Evolutionary conservation across 345 rosid species (phyloP).

Genomic region (Eucalyptus erythrocorys): DNA sequence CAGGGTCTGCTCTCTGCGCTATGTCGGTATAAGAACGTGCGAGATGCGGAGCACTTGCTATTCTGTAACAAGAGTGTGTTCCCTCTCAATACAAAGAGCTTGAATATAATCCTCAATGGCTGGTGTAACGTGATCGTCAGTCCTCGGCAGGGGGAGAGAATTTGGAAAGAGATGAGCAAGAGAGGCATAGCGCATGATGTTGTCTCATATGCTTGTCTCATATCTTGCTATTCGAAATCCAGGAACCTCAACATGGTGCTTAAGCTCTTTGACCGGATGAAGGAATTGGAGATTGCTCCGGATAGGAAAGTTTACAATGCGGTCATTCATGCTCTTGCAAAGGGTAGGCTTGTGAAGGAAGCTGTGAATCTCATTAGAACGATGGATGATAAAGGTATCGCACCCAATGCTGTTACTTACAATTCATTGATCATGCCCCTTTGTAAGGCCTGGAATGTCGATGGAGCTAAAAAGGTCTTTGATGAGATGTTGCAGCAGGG

Average conservation of each 20-base stretch:
- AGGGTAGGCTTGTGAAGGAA: constrained; percentile 57
- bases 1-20: constrained; percentile 87
- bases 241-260: constrained; percentile 60
- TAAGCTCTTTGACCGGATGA: constrained; percentile 53
- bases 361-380: constrained; percentile 49
- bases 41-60: constrained; percentile 89
- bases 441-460: constrained; percentile 44
- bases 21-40: constrained; percentile 83
- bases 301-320: constrained; percentile 88
- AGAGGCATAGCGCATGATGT: constrained; percentile 50
- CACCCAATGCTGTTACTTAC: constrained; percentile 56
- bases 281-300: constrained; percentile 41
- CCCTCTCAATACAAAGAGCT: constrained; percentile 70
- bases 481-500: constrained; percentile 57
- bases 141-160: constrained; percentile 60
- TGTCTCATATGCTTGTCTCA: constrained; percentile 60
- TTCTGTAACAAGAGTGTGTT: constrained; percentile 56
- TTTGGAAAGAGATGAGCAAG: constrained; percentile 83
- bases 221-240: constrained; percentile 77
- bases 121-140: constrained; percentile 86
- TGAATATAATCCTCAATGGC: constrained; percentile 73
- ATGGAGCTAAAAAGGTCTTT: constrained; percentile 50
- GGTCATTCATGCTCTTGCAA: constrained; percentile 71
- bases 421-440: constrained; percentile 81
- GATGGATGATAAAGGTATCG: constrained; percentile 69